A percentile compares a stretch with the other conserved stretches of the same genome.
Conservation (phyloP, 2,329 filamentous ascomycete species). For the Colletotrichum aenigma region DNA sequence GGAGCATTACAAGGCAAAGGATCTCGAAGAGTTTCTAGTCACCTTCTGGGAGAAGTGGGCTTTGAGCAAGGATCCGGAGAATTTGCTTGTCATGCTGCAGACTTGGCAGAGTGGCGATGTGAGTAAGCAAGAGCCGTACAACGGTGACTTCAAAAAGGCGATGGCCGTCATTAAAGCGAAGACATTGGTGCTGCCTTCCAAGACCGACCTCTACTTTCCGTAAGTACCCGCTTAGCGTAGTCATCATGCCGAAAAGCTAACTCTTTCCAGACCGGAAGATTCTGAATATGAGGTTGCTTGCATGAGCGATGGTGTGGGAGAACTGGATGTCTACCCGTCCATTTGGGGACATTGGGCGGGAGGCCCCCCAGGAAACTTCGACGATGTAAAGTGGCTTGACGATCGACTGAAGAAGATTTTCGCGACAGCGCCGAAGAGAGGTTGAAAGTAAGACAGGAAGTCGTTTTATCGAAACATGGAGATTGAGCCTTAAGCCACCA, state of each 20-base stretch:
- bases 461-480: background rate
- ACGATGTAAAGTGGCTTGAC: constrained; percentile 77
- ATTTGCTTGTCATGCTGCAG: constrained; percentile 75
- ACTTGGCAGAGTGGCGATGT: constrained; percentile 81
- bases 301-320: constrained; percentile 37
- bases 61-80: constrained; percentile 75
- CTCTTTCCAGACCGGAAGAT: constrained; percentile 62
- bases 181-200: constrained; percentile 70
- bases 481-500: background rate
- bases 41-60: constrained; percentile 81
- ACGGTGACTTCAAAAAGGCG: constrained; percentile 67
- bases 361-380: constrained; percentile 72
- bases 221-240: background rate
- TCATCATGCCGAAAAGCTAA: constrained; percentile 3
- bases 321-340: constrained; percentile 41
- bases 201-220: constrained; percentile 83
- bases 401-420: constrained; percentile 57
- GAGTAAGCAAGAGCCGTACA: constrained; percentile 71
- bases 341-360: constrained; percentile 58
- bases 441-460: background rate
- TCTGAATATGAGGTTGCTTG: constrained; percentile 72
- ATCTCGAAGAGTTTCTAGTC: constrained; percentile 74
- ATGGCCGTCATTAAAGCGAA: constrained; percentile 75
- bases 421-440: background rate
- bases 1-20: constrained; percentile 31